These are phyloP conservation scores for Phytopythium montanum DNA, from an alignment of 352 stramenopile species.

Conservation along the genomic window DNA sequence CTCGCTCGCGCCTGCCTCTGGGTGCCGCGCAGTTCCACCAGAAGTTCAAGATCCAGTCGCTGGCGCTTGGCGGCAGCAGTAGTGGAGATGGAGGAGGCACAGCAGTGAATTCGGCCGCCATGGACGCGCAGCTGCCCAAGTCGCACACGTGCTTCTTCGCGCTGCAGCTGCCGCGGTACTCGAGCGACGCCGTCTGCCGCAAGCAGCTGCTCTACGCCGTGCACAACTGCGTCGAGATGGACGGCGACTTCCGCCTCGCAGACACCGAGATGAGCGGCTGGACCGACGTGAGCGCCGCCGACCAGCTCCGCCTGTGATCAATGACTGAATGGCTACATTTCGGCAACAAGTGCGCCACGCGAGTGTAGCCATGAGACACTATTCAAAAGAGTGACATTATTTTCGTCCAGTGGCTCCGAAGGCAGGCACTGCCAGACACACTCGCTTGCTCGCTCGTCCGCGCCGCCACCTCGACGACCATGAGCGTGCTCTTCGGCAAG, in stretches of 20 bases:
- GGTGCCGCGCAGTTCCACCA: constrained; percentile 67
- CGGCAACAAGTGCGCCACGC: no score
- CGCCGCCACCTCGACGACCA: constrained; percentile 6
- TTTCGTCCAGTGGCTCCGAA: no score
- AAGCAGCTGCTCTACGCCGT: constrained; percentile 77
- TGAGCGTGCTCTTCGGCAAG: constrained; percentile 82
- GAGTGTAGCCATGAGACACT: no score
- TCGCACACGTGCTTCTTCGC: constrained; percentile 90
- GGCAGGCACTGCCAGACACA: no score
- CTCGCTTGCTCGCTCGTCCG: no score
- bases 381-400: no score
- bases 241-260: constrained; percentile 83
- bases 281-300: constrained; percentile 57
- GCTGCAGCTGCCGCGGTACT: constrained; percentile 77
- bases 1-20: constrained; percentile 60
- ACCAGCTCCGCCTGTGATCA: constrained; percentile 62
- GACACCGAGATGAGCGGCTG: constrained; percentile 81
- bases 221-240: constrained; percentile 87
- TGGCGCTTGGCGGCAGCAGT: constrained; percentile 19
- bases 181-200: constrained; percentile 63
- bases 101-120: constrained; percentile 6
- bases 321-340: no score
- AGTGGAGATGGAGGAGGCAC: constrained; percentile 6
- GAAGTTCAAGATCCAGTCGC: constrained; percentile 86
- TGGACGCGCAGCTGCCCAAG: constrained; percentile 73